Evolutionary conservation across 78 protist genomes (phyloP), one percentile per base, ranked within the genome.

Genomic region (Chrysochromulina parva): DNA sequence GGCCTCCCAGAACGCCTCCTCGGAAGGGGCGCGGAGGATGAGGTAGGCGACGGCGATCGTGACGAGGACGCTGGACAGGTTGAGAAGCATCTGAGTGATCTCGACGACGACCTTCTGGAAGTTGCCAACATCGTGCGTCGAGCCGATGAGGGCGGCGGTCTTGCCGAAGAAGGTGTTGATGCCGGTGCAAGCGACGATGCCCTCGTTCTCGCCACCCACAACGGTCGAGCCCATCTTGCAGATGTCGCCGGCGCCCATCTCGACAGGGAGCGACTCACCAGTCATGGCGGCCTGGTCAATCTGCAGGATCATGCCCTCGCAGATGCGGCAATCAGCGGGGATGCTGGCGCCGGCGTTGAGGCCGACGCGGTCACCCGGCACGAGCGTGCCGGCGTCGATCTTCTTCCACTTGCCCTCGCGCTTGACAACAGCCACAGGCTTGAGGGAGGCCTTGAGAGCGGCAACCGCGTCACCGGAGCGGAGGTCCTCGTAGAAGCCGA

Each of bases 381-480:
- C 66, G 19, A 59, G 62, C 85, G 7, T 9, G 47, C 20, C 52
- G 9, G 6, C 9, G 53, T 16, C 55, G 48, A 26, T 6, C 9
- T 9, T 7, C 47, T 13, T 16, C 28, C 4, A 17, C 20, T 78
- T 17, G 52, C 24, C 26, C 28, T 16, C 85, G 62, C 52, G n/a
- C 85, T 16, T 11, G 11, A 19, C 38, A 17, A 17, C 20, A 48
- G 3, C 89, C 26, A n/a, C 9, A 1, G 95, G 93, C 53, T 93
- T 91, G 62, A 97, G 90, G 17, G 94, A 62, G 16, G 76, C 81
- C 94, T 92, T 94, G 28, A 97, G 93, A 4, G 96, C 98, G 3
- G 95, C 95, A 0, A 97, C 93, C 3, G 98, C 97, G 74, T 93
- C 88, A 71, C 96, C 97, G 9, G 98, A 97, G 28, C 88, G 92